Evolutionary conservation across 495 filamentous ascomycete genomes (phyloP).

Genomic region (Elasticomyces elasticus): DNA sequence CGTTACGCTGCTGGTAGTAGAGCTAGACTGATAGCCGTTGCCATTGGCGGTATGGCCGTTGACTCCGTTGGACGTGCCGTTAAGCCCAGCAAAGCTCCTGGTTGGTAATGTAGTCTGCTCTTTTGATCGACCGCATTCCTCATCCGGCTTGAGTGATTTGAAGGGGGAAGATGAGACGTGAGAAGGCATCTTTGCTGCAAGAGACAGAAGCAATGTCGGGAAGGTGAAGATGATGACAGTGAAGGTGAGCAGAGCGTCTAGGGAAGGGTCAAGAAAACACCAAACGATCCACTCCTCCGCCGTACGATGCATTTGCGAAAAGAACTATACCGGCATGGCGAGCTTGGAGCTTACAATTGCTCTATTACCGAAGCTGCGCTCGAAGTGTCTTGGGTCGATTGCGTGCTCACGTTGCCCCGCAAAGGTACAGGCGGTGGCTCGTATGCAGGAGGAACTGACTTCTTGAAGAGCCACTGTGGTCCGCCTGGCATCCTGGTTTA

Average conservation of each 20-base stretch:
- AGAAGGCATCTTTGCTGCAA: slow-evolving; percentile 8
- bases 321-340: background rate
- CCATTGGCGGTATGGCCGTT: background rate
- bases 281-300: slow-evolving; percentile 1
- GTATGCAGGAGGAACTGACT: too few relatives aligned
- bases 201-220: background rate
- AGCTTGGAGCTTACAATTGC: background rate
- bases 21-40: background rate
- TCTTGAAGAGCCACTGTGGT: too few relatives aligned
- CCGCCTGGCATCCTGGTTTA: background rate
- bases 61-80: slow-evolving; percentile 4
- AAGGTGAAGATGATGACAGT: background rate
- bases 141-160: slow-evolving; percentile 7
- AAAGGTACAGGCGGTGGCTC: too few relatives aligned
- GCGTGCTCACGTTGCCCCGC: too few relatives aligned
- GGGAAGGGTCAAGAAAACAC: slow-evolving; percentile 3
- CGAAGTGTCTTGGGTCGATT: too few relatives aligned
- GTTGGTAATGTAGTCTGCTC: background rate
- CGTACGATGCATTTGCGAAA: background rate
- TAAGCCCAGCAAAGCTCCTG: background rate
- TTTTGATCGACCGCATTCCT: slow-evolving; percentile 9
- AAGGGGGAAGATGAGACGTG: slow-evolving; percentile 2
- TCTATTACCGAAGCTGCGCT: background rate
- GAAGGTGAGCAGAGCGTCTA: background rate
- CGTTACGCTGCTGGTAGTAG: too few relatives aligned